Evolutionary conservation across 2,329 filamentous ascomycete species (phyloP), one percentile per base, ranked within the genome.

Genomic region (Hymenoscyphus fraxineus): DNA sequence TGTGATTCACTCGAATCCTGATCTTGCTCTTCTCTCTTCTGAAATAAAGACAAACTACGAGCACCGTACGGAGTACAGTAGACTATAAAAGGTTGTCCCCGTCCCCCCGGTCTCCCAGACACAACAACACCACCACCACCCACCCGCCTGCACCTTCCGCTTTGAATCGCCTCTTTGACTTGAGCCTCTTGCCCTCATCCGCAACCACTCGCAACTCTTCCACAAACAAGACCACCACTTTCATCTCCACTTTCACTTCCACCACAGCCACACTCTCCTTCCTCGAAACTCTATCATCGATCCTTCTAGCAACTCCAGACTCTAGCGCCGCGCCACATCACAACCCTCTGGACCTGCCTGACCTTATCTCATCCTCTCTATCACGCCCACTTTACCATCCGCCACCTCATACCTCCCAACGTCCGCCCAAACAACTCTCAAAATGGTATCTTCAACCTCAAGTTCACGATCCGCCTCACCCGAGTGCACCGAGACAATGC

Each of bases 401-500:
- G 38, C 44, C 47, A 27, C 41, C 27, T 57, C 9, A 22, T 38
- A 47, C 27, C 58, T 51, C 54, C 19, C 59, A 51, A 64, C 58
- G 39, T 35, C 54, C 44, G 59, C 38, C 55, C 54, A 51, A 54
- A 59, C 60, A 41, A 22, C 5, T 12, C n/a, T 38, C 59, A 73
- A 55, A 39, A 76, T 76, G 73, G 64, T 59, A 65, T 70, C 69
- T 51, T 70, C 73, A 44, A 62, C 67, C 32, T 66, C 69, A 40
- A 67, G 65, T 59, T 75, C 73, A 41, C 71, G 74, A 60, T 72
- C 71, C 7, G 64, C 76, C 58, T 77, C 78, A 40, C 73, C 75
- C 51, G 80, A 83, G 64, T 72, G 76, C 59, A 79, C 81, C 62
- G 79, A 83, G 60, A 84, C 79, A 47, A 85, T 85, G 78, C 83